These are phyloP conservation scores for Dacryopinax spathularia DNA, from an alignment of 768 basidiomycete species.

Conservation along the genomic window DNA sequence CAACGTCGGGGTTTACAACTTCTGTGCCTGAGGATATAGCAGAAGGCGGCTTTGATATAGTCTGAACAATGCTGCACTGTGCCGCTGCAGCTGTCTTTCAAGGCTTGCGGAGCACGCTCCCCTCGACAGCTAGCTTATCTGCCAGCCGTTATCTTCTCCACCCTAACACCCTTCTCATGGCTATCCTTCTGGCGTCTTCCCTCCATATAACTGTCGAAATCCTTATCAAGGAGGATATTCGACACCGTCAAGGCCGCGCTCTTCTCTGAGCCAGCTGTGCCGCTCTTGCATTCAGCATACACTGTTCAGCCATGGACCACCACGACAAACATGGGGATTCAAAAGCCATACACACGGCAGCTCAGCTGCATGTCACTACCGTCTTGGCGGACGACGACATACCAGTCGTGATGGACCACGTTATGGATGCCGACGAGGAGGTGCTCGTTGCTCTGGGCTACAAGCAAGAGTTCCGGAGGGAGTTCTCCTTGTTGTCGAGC, in stretches of 20 bases:
- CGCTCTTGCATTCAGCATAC: neutral
- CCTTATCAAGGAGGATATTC: neutral
- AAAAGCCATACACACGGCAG: neutral
- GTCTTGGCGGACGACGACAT: neutral
- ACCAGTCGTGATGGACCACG: neutral
- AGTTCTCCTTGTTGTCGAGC: constrained; percentile 6
- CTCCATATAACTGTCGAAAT: neutral
- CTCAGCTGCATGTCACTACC: neutral
- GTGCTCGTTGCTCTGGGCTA: constrained; percentile 5
- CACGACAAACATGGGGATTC: neutral
- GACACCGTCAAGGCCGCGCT: neutral
- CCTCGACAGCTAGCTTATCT: too few relatives aligned
- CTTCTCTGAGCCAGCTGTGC: neutral
- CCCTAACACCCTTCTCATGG: neutral
- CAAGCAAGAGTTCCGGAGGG: constrained; percentile 8
- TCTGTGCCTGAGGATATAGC: too few relatives aligned
- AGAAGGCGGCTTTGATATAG: neutral
- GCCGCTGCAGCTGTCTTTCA: too few relatives aligned
- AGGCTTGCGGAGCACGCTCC: too few relatives aligned
- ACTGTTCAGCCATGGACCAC: neutral
- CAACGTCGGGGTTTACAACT: too few relatives aligned
- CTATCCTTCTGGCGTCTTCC: neutral
- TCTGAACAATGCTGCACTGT: neutral
- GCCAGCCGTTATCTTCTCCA: neutral
- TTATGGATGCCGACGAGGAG: constrained; percentile 3